Evolutionary conservation across 169 alveolate species (phyloP).

Genomic region (Fabrea salina): DNA sequence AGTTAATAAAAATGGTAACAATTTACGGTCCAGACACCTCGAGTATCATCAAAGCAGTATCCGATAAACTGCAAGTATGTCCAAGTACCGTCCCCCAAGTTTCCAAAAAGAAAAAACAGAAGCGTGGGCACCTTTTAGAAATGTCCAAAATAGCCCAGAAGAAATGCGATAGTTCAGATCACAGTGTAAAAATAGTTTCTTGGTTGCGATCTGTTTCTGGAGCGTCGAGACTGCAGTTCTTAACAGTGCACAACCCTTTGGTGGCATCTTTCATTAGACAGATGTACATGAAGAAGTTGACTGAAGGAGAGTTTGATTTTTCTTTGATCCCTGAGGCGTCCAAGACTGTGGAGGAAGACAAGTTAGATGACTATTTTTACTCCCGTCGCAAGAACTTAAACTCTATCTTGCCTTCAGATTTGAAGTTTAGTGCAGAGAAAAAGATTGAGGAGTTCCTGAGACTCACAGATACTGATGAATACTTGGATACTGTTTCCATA

Average conservation of each 20-base stretch:
- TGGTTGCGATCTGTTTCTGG: background rate
- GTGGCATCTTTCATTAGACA: background rate
- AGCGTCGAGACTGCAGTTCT: background rate
- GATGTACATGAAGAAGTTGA: background rate
- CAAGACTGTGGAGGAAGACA: background rate
- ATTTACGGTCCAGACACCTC: background rate
- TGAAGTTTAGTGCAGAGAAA: background rate
- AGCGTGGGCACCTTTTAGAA: background rate
- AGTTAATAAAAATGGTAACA: background rate
- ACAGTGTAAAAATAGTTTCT: background rate
- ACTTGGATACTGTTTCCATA: conserved; percentile 14
- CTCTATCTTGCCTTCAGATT: background rate
- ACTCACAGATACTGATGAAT: conserved; percentile 13
- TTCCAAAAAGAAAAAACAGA: background rate
- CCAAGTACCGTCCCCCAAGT: background rate
- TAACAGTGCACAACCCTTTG: background rate
- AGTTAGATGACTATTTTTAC: background rate
- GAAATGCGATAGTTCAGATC: background rate
- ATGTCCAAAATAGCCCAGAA: background rate
- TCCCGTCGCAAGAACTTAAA: background rate
- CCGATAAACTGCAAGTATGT: background rate
- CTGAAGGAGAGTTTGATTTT: conserved; percentile 14
- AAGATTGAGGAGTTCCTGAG: background rate
- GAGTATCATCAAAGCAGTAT: background rate
- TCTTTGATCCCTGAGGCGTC: background rate